phyloP scores from a whole-genome alignment of 116 monocot genomes.

The Posidonia oceanica region DNA sequence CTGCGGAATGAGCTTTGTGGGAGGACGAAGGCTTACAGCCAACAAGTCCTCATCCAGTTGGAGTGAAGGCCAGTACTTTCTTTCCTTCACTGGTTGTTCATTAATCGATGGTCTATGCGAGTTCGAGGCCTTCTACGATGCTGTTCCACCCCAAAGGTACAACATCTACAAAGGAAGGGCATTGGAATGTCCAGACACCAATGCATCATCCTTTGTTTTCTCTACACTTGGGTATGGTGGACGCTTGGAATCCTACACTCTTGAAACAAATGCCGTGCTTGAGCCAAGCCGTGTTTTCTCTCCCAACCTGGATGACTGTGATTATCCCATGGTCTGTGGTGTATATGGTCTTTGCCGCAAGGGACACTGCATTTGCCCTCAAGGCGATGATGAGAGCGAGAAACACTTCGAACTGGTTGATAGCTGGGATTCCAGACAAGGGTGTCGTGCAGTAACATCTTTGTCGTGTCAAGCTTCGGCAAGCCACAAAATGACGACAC shows the following conservation, averaged over 20 bases:
- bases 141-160: neutral
- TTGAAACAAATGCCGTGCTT: no score
- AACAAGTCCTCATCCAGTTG: no score
- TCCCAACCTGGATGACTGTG: neutral
- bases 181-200: no score
- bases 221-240: neutral
- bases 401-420: neutral
- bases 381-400: neutral
- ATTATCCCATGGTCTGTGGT: slow-evolving; percentile 8
- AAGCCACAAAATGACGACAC: neutral
- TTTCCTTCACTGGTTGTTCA: no score
- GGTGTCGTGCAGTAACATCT: neutral
- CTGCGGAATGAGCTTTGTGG: no score
- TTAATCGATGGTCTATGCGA: no score
- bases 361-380: neutral
- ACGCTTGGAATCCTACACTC: neutral
- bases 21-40: no score
- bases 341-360: slow-evolving; percentile 2
- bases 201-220: neutral
- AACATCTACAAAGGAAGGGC: neutral
- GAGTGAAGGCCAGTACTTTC: no score
- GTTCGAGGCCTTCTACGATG: no score
- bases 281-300: no score
- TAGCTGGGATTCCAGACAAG: neutral
- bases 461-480: neutral